These are phyloP conservation scores for Backusella parvicylindrica DNA, from an alignment of 192 early-diverging fungal species.

Conservation along the genomic window DNA sequence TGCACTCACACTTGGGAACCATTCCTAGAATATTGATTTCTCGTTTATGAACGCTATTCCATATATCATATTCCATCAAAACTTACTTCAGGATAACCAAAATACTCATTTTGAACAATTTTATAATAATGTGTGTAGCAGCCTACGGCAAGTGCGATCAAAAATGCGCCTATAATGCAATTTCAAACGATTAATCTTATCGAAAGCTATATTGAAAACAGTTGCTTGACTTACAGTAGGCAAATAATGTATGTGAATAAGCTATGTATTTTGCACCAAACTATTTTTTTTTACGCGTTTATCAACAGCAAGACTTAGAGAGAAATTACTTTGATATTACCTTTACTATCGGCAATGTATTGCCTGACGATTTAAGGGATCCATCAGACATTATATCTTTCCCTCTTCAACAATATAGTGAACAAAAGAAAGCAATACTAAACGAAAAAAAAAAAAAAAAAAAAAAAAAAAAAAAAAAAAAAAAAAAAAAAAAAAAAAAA, in stretches of 20 bases:
- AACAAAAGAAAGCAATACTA: neutral
- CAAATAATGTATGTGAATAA: constrained; percentile 21
- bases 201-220: neutral
- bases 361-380: neutral
- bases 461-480: neutral
- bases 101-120: constrained; percentile 76
- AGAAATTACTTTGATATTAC: neutral
- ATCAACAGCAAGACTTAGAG: neutral
- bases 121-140: constrained; percentile 78
- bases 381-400: neutral
- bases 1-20: constrained; percentile 82
- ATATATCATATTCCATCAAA: neutral
- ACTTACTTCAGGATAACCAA: constrained; percentile 69
- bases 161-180: constrained; percentile 53
- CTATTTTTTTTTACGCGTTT: constrained; percentile 1
- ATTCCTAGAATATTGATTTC: constrained; percentile 42
- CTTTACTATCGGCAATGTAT: neutral
- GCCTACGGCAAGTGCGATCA: constrained; percentile 59
- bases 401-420: neutral
- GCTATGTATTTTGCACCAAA: constrained; percentile 15
- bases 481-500: neutral
- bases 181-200: neutral
- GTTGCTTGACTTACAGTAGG: constrained; percentile 15
- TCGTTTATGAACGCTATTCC: neutral
- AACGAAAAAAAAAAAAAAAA: neutral